Base-by-base conservation (phyloP, 129 eudicot genomes). In the Erigeron canadensis region DNA sequence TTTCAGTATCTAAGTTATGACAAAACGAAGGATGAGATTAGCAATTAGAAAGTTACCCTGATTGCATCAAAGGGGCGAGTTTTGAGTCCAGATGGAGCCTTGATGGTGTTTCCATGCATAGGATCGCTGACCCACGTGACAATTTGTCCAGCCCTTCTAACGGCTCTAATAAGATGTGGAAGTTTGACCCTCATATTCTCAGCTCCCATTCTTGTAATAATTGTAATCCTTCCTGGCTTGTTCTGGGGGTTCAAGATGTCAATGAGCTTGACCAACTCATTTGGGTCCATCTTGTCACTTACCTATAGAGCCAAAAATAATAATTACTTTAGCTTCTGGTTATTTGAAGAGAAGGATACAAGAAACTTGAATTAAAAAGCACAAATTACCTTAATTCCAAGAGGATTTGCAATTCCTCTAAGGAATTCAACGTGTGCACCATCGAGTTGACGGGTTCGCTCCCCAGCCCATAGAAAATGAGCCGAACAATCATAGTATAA, bases 121-220 rank as follows among this genome's bases (percentile, higher is more conserved):
- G 98, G 98, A 62, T 92, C 98, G 55, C 89, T 89, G 67, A 92
- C 98, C 98, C 98, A 92, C 2, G 98, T 92, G 34, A 89, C 96
- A 51, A 89, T 83, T 73, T 86, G 95, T 55, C 98, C 98, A 46
- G 91, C 89, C 69, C 91, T 56, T 34, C 98, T 78, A 18, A 92
- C 98, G 6, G 96, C 96, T 86, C 98, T 86, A 61, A 92, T 89
- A 62, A 92, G 85, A 82, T 92, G 89, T 43, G 98, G 98, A 77
- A 92, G 88, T 76, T 92, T 92, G 74, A 92, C 98, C 76, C 98
- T 85, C 96, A 92, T 92, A 80, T 92, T 92, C 81, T 92, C 98
- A 1, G 96, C 98, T 12, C 98, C 98, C 96, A 92, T 92, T 84
- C 98, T 88, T 5, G 91, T 84, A 63, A 92, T 89, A 28, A 28